Conservation (phyloP, 176 grass and related monocot species). For the Elymus sibiricus region DNA sequence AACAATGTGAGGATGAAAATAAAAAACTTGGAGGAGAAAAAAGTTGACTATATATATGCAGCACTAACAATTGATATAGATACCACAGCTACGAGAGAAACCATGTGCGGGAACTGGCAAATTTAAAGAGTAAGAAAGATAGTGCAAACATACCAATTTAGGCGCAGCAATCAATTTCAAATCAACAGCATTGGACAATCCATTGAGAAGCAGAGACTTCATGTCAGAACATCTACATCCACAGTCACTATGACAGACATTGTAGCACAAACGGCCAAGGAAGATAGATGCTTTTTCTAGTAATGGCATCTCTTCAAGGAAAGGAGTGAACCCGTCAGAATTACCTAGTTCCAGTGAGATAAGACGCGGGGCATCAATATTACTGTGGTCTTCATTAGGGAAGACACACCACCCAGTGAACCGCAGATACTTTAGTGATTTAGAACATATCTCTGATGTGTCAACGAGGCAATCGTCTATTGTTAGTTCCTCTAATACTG, state of each 20-base stretch:
- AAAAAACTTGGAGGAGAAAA: background rate
- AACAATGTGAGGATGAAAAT: too few species aligned
- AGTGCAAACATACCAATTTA: background rate
- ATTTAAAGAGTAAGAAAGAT: background rate
- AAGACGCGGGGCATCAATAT: background rate
- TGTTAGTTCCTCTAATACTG: background rate
- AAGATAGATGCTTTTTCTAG: background rate
- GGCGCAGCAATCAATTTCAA: background rate
- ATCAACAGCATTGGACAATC: background rate
- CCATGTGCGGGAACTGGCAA: too few species aligned
- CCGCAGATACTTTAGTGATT: background rate
- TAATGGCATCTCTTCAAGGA: background rate
- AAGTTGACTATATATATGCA: background rate
- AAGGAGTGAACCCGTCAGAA: background rate
- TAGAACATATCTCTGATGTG: background rate
- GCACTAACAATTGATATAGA: background rate
- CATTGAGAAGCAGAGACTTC: background rate
- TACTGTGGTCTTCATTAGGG: background rate
- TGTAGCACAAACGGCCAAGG: background rate
- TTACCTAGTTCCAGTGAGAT: background rate
- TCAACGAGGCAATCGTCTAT: background rate
- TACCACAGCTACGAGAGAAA: background rate
- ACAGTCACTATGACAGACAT: background rate
- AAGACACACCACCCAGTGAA: too few species aligned
- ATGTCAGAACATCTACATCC: background rate